Percentiles rank a stretch among this genome's conserved stretches.
Evolutionary conservation across 106 monocot genomes (phyloP).

Genomic region (Dioscorea zingiberensis): DNA sequence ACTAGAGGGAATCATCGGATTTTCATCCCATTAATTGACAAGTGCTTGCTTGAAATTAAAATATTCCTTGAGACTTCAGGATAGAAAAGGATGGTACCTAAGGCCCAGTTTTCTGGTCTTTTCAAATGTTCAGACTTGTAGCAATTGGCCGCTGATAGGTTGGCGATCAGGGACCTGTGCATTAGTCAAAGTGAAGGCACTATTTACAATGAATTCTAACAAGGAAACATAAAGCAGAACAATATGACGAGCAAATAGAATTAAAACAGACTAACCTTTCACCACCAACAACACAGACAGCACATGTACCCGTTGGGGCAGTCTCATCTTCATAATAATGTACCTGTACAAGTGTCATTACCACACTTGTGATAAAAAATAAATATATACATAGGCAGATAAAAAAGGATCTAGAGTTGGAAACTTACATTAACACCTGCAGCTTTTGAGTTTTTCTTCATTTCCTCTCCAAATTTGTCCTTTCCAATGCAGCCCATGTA

Average conservation of each 20-base stretch:
- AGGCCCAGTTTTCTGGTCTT: constrained; percentile 83
- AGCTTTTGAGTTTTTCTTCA: constrained; percentile 74
- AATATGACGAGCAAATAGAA: neutral
- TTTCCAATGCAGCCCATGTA: constrained; percentile 97
- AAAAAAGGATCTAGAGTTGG: neutral
- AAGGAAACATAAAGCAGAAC: neutral
- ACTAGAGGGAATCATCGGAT: no score
- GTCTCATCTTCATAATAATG: constrained; percentile 78
- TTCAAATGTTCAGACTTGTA: constrained; percentile 89
- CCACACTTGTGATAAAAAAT: neutral
- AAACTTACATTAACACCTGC: constrained; percentile 81
- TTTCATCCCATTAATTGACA: no score
- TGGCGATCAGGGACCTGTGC: constrained; percentile 84
- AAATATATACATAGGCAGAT: neutral
- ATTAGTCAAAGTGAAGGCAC: neutral
- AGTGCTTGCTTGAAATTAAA: no score
- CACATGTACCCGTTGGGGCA: constrained; percentile 88
- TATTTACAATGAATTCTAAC: neutral
- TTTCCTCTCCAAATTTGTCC: constrained; percentile 94
- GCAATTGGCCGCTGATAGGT: constrained; percentile 86
- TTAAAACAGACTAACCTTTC: constrained; percentile 52
- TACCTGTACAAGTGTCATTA: constrained; percentile 31
- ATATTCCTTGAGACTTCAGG: no score
- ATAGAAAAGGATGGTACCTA: constrained; percentile 25
- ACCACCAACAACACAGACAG: constrained; percentile 89